These are phyloP conservation scores for Saccharum spontaneum DNA, from an alignment of 176 grass and related monocot species.

Conservation along the genomic window DNA sequence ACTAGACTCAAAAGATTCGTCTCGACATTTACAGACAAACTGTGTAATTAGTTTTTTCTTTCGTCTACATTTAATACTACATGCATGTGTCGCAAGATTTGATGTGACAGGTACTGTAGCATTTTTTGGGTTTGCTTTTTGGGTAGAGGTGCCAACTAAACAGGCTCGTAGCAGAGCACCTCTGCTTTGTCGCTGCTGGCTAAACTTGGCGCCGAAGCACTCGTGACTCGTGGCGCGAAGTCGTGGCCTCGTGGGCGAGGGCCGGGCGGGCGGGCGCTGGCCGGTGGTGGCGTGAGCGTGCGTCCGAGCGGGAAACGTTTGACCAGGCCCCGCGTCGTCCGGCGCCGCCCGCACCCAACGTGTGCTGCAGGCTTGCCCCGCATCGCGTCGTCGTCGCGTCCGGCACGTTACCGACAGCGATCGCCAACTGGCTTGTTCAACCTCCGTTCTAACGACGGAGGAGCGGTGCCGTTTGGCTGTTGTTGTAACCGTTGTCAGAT, in stretches of 20 bases:
- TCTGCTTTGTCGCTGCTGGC: not conserved
- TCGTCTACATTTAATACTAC: no score
- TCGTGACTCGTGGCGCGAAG: not conserved
- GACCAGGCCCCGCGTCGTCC: slow-evolving; percentile 13
- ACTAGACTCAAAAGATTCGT: no score
- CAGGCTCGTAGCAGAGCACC: not conserved
- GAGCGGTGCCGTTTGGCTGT: not conserved
- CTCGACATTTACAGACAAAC: no score
- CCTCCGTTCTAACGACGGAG: not conserved
- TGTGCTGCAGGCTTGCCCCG: no score
- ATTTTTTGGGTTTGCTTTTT: no score
- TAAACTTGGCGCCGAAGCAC: slow-evolving; percentile 17
- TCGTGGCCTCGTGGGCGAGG: not conserved
- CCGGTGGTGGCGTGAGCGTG: not conserved
- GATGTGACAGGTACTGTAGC: no score
- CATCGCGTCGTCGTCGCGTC: not conserved
- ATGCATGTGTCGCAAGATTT: no score
- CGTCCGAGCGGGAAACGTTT: not conserved
- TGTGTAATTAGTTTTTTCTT: no score
- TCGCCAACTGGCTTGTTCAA: not conserved
- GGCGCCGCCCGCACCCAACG: not conserved
- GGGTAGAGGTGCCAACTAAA: no score
- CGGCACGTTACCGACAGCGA: not conserved
- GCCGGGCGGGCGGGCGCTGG: no score
- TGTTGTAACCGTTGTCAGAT: not conserved